These are phyloP conservation scores for Suillus sp. DNA, from an alignment of 768 basidiomycete genomes.

Conservation along the genomic window DNA sequence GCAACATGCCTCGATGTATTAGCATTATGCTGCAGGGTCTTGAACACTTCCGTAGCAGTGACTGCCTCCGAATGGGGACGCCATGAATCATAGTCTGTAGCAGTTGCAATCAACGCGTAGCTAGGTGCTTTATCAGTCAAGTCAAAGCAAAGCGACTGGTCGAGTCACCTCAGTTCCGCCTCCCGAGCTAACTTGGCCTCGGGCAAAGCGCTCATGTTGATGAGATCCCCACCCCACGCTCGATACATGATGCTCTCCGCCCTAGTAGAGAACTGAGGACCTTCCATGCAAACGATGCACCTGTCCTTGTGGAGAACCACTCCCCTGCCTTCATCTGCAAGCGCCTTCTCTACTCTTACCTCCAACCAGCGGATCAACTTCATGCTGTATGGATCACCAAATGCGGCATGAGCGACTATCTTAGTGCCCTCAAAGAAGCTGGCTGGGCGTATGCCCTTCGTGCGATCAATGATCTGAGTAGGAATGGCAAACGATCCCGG, in stretches of 20 bases:
- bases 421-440: conserved; percentile 84
- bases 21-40: conserved; percentile 85
- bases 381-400: conserved; percentile 88
- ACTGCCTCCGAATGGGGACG: conserved; percentile 77
- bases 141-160: background rate
- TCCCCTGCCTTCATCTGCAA: conserved; percentile 58
- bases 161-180: conserved; percentile 80
- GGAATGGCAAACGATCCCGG: conserved; percentile 91
- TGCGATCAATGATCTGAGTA: conserved; percentile 93
- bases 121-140: conserved; percentile 41
- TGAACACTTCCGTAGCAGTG: conserved; percentile 89
- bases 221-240: conserved; percentile 88
- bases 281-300: conserved; percentile 95
- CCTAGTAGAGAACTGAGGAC: conserved; percentile 96
- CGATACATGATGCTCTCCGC: conserved; percentile 96
- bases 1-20: conserved; percentile 81
- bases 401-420: conserved; percentile 90
- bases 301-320: conserved; percentile 78
- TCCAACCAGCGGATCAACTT: conserved; percentile 68
- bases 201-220: conserved; percentile 97
- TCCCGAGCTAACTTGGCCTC: conserved; percentile 97
- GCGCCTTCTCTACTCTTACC: conserved; percentile 59
- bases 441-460: conserved; percentile 87
- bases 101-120: conserved; percentile 87
- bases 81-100: conserved; percentile 98